These are phyloP conservation scores for Cantharellus anzutake DNA, from an alignment of 768 basidiomycete genomes.

Conservation along the genomic window DNA sequence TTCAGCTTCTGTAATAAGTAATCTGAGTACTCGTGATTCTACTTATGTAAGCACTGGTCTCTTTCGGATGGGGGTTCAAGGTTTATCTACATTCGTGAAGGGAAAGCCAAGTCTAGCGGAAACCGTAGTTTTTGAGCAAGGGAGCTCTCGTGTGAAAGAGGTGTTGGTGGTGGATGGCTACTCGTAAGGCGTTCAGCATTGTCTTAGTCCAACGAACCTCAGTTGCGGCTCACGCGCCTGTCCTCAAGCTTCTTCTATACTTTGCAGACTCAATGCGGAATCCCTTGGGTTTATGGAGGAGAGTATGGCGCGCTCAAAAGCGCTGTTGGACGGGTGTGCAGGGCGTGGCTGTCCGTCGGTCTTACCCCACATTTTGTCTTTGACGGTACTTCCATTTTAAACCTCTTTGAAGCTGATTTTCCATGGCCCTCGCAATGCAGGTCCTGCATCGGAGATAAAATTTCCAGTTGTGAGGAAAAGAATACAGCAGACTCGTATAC, in stretches of 20 bases:
- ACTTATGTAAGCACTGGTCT: too few relatives aligned
- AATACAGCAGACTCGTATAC: conserved; percentile 34
- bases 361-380: conserved; percentile 57
- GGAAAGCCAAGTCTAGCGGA: not conserved
- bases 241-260: not conserved
- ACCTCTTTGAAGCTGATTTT: not conserved
- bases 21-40: too few relatives aligned
- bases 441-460: conserved; percentile 32
- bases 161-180: not conserved
- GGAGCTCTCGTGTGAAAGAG: not conserved
- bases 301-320: conserved; percentile 46
- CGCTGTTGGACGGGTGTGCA: conserved; percentile 24
- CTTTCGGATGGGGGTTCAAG: not conserved
- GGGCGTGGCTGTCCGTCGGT: conserved; percentile 49
- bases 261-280: not conserved
- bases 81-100: not conserved
- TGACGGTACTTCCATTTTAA: conserved; percentile 37
- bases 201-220: not conserved
- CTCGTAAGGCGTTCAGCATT: not conserved
- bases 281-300: conserved; percentile 72
- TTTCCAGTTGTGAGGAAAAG: conserved; percentile 47
- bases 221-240: not conserved
- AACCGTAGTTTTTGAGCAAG: not conserved
- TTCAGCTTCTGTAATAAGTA: too few relatives aligned
- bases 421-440: not conserved